Evolutionary conservation across 1,284 basidiomycete genomes (phyloP).

Genomic region (Vanrija humicola): DNA sequence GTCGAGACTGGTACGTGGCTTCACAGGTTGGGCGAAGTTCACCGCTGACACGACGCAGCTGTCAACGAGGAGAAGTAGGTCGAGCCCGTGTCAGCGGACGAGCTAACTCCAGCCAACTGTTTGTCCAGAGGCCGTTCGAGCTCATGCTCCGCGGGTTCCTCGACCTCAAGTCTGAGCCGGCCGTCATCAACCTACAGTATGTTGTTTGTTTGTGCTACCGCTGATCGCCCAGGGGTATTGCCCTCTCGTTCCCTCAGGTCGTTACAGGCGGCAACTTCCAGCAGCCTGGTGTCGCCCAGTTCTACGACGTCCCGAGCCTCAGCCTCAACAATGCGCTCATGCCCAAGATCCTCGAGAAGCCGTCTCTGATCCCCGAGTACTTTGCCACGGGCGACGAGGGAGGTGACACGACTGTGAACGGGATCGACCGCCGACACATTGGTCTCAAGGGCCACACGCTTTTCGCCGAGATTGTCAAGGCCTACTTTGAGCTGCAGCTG

Average conservation of each 20-base stretch:
- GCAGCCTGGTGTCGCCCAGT: slow-evolving; percentile 26
- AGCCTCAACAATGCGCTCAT: slow-evolving; percentile 31
- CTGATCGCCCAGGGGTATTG: slow-evolving; percentile 23
- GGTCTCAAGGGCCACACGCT: slow-evolving; percentile 19
- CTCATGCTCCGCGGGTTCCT: slow-evolving; percentile 9
- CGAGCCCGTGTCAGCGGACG: neutral
- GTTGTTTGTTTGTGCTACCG: neutral
- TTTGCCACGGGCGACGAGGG: slow-evolving; percentile 24
- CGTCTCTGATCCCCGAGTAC: slow-evolving; percentile 15
- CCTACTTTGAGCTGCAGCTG: slow-evolving; percentile 34
- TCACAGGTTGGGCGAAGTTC: too few species aligned
- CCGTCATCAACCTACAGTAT: slow-evolving; percentile 9
- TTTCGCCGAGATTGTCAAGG: slow-evolving; percentile 26
- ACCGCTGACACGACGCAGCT: too few species aligned
- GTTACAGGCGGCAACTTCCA: slow-evolving; percentile 23
- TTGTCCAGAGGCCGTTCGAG: slow-evolving; percentile 4
- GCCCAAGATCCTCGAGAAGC: slow-evolving; percentile 20
- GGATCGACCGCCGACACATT: slow-evolving; percentile 33
- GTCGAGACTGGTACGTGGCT: slow-evolving; percentile 25
- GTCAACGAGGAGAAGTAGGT: slow-evolving; percentile 35
- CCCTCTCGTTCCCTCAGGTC: slow-evolving; percentile 26
- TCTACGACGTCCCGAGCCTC: slow-evolving; percentile 37
- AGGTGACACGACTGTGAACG: slow-evolving; percentile 1
- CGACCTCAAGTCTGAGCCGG: neutral
- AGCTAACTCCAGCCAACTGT: too few species aligned